phyloP scores from a whole-genome alignment of 208 protist genomes.

The Leishmania tarentolae region DNA sequence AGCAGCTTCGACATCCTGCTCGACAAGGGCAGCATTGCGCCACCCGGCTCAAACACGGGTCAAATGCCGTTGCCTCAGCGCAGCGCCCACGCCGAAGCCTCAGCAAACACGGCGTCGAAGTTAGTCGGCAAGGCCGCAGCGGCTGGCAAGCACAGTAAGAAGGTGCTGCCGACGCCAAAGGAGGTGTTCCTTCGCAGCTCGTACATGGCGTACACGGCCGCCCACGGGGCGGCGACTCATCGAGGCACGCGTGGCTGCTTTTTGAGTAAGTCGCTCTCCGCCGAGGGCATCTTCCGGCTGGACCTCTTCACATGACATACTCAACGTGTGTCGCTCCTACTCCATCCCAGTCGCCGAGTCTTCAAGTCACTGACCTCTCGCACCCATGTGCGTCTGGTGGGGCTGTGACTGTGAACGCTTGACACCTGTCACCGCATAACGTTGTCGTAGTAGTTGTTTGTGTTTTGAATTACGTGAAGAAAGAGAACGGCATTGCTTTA shows the following conservation, averaged over 20 bases:
- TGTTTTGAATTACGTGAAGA: not conserved
- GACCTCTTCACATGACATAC: slow-evolving; percentile 30
- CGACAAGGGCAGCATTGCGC: slow-evolving; percentile 39
- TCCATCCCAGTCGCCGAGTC: not conserved
- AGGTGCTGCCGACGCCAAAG: slow-evolving; percentile 23
- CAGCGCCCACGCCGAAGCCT: not conserved
- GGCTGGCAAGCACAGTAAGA: slow-evolving; percentile 2
- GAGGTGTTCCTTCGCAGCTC: slow-evolving; percentile 34
- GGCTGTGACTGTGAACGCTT: not conserved
- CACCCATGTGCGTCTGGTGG: not conserved
- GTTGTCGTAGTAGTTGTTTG: not conserved
- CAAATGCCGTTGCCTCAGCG: slow-evolving; percentile 5
- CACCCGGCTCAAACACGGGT: slow-evolving; percentile 22
- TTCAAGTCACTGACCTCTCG: not conserved
- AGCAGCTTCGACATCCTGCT: slow-evolving; percentile 93
- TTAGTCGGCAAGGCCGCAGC: not conserved
- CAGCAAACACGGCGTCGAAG: slow-evolving; percentile 7
- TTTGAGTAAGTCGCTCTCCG: slow-evolving; percentile 27
- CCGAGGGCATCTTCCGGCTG: slow-evolving; percentile 40
- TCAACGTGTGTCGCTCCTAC: not conserved
- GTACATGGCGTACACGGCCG: slow-evolving; percentile 12
- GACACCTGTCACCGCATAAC: not conserved
- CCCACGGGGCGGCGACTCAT: slow-evolving; percentile 9
- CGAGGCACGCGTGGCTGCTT: slow-evolving; percentile 15
- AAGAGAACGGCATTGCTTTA: not conserved